Evolutionary conservation across 1,284 basidiomycete species (phyloP).

Genomic region (Sporisorium iseilematis-ciliati): DNA sequence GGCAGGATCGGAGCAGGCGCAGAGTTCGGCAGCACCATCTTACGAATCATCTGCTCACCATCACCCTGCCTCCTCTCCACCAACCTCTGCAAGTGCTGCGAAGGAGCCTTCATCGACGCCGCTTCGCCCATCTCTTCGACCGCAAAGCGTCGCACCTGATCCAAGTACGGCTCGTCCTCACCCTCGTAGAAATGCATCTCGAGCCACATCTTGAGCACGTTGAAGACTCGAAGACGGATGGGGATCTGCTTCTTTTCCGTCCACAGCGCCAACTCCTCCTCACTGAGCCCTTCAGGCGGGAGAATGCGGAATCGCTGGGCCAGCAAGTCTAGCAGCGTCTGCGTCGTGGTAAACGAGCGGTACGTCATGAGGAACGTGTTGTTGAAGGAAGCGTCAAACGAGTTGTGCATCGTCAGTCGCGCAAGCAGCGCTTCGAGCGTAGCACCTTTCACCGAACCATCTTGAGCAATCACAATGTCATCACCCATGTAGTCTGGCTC

Average conservation of each 20-base stretch:
- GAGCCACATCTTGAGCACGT: slow-evolving; percentile 71
- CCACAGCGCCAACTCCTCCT: slow-evolving; percentile 83
- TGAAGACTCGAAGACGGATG: slow-evolving; percentile 75
- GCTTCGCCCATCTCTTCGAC: slow-evolving; percentile 63
- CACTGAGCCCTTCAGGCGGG: slow-evolving; percentile 79
- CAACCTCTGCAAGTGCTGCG: slow-evolving; percentile 67
- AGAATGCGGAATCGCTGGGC: slow-evolving; percentile 84
- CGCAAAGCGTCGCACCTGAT: slow-evolving; percentile 68
- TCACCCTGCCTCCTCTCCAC: slow-evolving; percentile 68
- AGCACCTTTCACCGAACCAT: slow-evolving; percentile 79
- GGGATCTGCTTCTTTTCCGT: slow-evolving; percentile 87
- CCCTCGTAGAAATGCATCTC: slow-evolving; percentile 70
- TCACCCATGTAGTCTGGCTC: slow-evolving; percentile 81
- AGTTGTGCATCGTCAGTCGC: slow-evolving; percentile 83
- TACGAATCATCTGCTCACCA: slow-evolving; percentile 60
- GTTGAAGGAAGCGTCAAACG: slow-evolving; percentile 80
- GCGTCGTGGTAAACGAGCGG: slow-evolving; percentile 90
- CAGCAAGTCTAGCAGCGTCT: slow-evolving; percentile 87
- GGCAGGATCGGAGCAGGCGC: slow-evolving; percentile 79
- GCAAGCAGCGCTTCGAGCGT: slow-evolving; percentile 88
- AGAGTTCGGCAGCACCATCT: slow-evolving; percentile 62
- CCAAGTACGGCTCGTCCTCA: slow-evolving; percentile 68
- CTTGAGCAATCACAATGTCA: slow-evolving; percentile 86
- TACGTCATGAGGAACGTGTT: slow-evolving; percentile 97
- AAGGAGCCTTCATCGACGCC: slow-evolving; percentile 50